phyloP scores from a whole-genome alignment of 208 protist genomes.

The Angomonas ambiguus region DNA sequence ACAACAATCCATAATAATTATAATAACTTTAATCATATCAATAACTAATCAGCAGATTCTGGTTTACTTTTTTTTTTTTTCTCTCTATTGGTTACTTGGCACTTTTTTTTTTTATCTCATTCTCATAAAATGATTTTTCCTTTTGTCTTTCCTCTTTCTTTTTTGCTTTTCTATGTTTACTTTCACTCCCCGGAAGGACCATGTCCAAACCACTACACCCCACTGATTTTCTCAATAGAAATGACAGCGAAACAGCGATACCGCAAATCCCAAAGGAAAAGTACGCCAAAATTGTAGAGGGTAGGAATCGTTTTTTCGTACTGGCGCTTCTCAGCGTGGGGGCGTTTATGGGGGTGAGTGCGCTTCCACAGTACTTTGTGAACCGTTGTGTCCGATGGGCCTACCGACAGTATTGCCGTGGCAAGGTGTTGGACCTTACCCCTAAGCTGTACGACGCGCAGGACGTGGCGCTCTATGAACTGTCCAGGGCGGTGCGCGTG shows the following conservation, averaged over 20 bases:
- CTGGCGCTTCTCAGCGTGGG: constrained; percentile 32
- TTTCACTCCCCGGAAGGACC: background rate
- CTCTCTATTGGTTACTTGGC: constrained; percentile 2
- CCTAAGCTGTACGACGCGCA: constrained; percentile 72
- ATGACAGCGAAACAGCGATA: background rate
- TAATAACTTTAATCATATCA: constrained; percentile 1
- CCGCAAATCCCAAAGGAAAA: constrained; percentile 63
- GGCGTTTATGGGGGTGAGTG: constrained; percentile 35
- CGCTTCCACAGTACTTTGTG: constrained; percentile 54
- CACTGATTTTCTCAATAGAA: background rate
- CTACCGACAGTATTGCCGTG: constrained; percentile 44
- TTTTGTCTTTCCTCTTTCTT: background rate
- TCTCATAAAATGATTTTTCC: background rate
- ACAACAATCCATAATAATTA: background rate
- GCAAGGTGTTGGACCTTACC: constrained; percentile 71
- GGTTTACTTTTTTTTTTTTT: background rate
- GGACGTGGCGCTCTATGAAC: constrained; percentile 70
- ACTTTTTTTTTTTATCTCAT: constrained; percentile 9
- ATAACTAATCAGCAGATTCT: background rate
- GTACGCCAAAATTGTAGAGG: constrained; percentile 66
- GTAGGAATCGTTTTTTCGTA: constrained; percentile 63
- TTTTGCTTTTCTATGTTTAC: constrained; percentile 5
- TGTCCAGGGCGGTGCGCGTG: constrained; percentile 64
- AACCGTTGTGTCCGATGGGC: constrained; percentile 40
- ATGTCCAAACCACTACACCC: background rate